phyloP scores from a whole-genome alignment of 1,284 basidiomycete genomes.

The Ustilago tritici region DNA sequence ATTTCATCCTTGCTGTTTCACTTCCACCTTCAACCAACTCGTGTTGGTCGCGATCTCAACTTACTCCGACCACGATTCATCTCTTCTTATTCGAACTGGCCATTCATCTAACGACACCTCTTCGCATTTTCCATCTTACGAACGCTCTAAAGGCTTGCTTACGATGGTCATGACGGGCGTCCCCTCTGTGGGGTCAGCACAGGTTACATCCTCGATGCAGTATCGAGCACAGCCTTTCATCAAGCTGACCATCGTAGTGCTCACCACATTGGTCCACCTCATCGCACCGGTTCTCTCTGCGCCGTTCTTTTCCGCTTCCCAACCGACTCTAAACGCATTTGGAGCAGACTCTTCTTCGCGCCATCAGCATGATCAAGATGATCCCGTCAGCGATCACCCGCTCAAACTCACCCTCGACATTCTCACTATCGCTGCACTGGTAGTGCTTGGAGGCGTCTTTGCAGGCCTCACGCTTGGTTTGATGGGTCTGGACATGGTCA shows the following conservation, averaged over 20 bases:
- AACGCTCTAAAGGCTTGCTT: not conserved
- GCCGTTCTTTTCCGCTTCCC: constrained; percentile 17
- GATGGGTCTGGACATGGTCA: constrained; percentile 94
- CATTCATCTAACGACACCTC: not conserved
- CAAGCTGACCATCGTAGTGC: constrained; percentile 41
- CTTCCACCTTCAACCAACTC: not conserved
- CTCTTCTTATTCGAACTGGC: not conserved
- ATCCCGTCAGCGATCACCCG: constrained; percentile 44
- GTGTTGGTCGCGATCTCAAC: constrained; percentile 1
- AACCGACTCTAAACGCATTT: constrained; percentile 3
- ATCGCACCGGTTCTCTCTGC: constrained; percentile 39
- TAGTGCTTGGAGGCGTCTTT: constrained; percentile 71
- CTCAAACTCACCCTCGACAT: constrained; percentile 57
- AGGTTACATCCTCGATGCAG: constrained; percentile 13
- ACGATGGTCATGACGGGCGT: constrained; percentile 14
- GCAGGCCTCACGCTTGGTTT: constrained; percentile 83
- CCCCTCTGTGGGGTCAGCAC: constrained; percentile 9
- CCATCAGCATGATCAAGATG: constrained; percentile 32
- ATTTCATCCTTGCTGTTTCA: not conserved
- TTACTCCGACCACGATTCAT: constrained; percentile 3
- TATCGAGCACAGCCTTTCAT: constrained; percentile 45
- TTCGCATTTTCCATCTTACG: not conserved
- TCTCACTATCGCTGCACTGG: constrained; percentile 60
- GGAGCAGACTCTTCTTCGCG: constrained; percentile 2
- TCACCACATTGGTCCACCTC: constrained; percentile 47